Evolutionary conservation across 75 land plant genomes (phyloP).

Genomic region (Sequoiadendron giganteum): DNA sequence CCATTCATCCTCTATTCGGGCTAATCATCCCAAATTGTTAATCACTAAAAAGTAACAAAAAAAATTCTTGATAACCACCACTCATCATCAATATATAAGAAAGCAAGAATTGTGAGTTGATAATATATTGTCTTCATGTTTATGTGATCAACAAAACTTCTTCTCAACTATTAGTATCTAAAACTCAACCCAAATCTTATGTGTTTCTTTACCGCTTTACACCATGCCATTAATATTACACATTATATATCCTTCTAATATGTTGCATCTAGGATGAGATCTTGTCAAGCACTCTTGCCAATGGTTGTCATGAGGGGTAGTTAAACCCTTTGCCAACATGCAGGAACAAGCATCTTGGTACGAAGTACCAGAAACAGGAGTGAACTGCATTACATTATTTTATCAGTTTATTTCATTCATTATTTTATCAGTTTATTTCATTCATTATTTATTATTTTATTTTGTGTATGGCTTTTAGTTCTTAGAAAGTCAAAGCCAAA

Average conservation of each 20-base stretch:
- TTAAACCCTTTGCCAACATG: background rate
- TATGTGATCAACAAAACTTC: background rate
- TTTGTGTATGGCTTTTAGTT: background rate
- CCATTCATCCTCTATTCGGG: background rate
- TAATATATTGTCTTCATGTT: background rate
- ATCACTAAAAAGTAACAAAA: background rate
- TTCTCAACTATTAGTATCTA: background rate
- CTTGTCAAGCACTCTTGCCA: background rate
- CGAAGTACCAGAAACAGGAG: background rate
- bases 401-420: background rate
- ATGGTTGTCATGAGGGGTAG: background rate
- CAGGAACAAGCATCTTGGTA: background rate
- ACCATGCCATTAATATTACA: no score
- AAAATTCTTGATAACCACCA: background rate
- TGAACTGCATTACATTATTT: background rate
- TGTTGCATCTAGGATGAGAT: background rate
- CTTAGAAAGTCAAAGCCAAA: background rate
- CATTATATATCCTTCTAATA: background rate
- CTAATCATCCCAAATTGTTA: background rate
- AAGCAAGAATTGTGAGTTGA: background rate
- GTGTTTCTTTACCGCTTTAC: background rate
- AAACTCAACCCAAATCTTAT: background rate
- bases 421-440: no score
- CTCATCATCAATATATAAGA: background rate
- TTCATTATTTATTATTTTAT: no score